A percentile compares a stretch with the other conserved stretches of the same genome.
These are phyloP conservation scores for Lagenaria siceraria DNA, from an alignment of 306 rosid genomes.

Conservation along the genomic window DNA sequence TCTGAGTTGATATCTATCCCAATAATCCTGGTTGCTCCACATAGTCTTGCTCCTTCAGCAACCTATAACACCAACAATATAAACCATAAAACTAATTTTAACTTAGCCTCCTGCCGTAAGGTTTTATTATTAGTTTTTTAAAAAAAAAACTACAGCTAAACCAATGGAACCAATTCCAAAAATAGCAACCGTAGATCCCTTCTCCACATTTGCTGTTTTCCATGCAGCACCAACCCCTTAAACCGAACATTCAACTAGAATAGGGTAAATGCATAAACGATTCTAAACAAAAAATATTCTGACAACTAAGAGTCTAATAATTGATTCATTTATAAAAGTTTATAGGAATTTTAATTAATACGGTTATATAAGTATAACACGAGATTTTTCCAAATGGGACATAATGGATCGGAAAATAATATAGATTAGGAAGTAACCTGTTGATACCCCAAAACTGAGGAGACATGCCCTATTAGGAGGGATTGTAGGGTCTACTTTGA, in stretches of 20 bases:
- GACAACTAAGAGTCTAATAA: too few relatives aligned
- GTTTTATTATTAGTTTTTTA: too few relatives aligned
- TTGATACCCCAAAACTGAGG: slow-evolving; percentile 67
- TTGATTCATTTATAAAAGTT: too few relatives aligned
- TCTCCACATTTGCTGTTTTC: slow-evolving; percentile 63
- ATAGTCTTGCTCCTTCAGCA: slow-evolving; percentile 81
- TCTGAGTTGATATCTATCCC: slow-evolving; percentile 62
- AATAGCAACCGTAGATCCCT: slow-evolving; percentile 63
- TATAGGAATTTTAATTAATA: too few relatives aligned
- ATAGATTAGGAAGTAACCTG: slow-evolving; percentile 32
- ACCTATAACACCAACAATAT: slow-evolving; percentile 27
- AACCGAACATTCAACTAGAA: too few relatives aligned
- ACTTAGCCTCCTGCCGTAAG: too few relatives aligned
- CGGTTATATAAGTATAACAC: too few relatives aligned
- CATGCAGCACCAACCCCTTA: slow-evolving; percentile 86
- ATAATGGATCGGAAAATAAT: too few relatives aligned
- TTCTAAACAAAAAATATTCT: too few relatives aligned
- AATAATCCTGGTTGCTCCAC: slow-evolving; percentile 65
- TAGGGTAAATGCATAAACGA: too few relatives aligned
- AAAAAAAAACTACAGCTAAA: too few relatives aligned
- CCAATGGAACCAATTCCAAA: slow-evolving; percentile 81
- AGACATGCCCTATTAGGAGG: slow-evolving; percentile 65
- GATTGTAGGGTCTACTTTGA: slow-evolving; percentile 33
- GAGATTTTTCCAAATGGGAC: too few relatives aligned
- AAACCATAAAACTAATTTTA: neutral